Evolutionary conservation across 2,329 filamentous ascomycete genomes (phyloP).

Genomic region (Xylaria digitata): DNA sequence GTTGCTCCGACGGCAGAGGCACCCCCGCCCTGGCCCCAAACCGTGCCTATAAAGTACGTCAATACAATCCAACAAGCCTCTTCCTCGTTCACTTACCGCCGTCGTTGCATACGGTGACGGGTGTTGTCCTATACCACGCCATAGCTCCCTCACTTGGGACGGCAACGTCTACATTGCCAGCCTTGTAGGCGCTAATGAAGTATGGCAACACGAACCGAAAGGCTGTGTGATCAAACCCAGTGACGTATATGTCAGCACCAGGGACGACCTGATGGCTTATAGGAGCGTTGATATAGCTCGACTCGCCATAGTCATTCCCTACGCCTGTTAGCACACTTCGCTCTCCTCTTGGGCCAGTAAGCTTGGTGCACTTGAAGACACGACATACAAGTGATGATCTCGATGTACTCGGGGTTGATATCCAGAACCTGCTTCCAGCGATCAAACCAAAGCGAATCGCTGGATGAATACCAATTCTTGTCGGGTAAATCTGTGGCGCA

Average conservation of each 20-base stretch:
- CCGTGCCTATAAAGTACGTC: conserved; percentile 47
- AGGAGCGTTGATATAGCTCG: conserved; percentile 65
- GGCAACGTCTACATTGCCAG: conserved; percentile 51
- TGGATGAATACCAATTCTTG: conserved; percentile 65
- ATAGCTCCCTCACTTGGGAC: conserved; percentile 45
- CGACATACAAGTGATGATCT: conserved; percentile 64
- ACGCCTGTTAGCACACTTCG: conserved; percentile 24
- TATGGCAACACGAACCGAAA: conserved; percentile 62
- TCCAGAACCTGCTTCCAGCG: conserved; percentile 66
- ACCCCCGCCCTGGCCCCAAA: conserved; percentile 54
- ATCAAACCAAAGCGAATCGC: conserved; percentile 65
- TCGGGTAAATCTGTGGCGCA: conserved; percentile 55
- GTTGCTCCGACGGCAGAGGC: conserved; percentile 52
- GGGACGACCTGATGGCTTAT: conserved; percentile 56
- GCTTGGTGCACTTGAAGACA: not conserved
- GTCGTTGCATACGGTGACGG: conserved; percentile 49
- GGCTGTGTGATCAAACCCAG: conserved; percentile 60
- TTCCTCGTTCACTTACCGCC: conserved; percentile 51
- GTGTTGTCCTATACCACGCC: conserved; percentile 48
- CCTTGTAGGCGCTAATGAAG: conserved; percentile 63
- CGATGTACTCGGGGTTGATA: conserved; percentile 62
- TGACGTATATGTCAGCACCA: conserved; percentile 61
- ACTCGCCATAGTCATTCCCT: conserved; percentile 70
- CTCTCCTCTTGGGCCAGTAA: not conserved
- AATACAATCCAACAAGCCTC: conserved; percentile 7